A percentile compares a stretch with the other conserved stretches of the same genome.
phyloP scores from a whole-genome alignment of 2,329 filamentous ascomycete genomes.

The Neopestalotiopsis clavispora region DNA sequence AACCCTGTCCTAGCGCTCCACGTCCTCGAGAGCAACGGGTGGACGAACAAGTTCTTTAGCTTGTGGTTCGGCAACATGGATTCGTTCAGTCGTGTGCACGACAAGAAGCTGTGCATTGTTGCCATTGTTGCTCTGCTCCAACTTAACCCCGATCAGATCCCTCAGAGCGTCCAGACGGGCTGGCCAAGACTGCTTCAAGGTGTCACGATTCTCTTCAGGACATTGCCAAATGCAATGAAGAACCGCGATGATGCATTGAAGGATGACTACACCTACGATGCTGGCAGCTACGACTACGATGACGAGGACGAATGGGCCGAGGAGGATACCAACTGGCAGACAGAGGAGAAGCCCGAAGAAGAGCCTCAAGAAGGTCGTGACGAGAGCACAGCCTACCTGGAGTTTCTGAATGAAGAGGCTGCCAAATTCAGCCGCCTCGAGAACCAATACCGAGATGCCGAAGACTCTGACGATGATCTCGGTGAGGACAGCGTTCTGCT shows the following conservation, averaged over 20 bases:
- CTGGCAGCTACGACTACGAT: constrained; percentile 63
- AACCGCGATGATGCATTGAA: constrained; percentile 91
- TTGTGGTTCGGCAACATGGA: constrained; percentile 98
- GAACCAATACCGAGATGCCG: constrained; percentile 45
- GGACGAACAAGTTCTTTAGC: constrained; percentile 99
- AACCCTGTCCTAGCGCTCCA: constrained; percentile 85
- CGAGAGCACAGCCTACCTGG: constrained; percentile 91
- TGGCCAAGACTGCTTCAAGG: constrained; percentile 91
- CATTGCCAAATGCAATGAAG: constrained; percentile 84
- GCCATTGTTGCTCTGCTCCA: constrained; percentile 87
- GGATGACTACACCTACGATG: constrained; percentile 80
- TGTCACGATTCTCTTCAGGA: constrained; percentile 89
- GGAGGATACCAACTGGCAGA: constrained; percentile 81
- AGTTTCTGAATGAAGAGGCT: constrained; percentile 94
- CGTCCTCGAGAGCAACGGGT: constrained; percentile 86
- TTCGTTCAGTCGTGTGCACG: constrained; percentile 89
- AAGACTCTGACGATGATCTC: constrained; percentile 83
- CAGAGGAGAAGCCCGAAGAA: constrained; percentile 73
- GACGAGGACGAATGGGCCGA: constrained; percentile 84
- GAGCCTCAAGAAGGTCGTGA: constrained; percentile 74
- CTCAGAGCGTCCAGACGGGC: constrained; percentile 89
- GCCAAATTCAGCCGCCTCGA: constrained; percentile 79
- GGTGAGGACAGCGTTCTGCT: constrained; percentile 91
- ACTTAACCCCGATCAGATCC: constrained; percentile 80
- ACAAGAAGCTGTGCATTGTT: constrained; percentile 97